A percentile compares a stretch with the other conserved stretches of the same genome.
Conservation (phyloP, 768 basidiomycete genomes). For the Phaeolepiota aurea region DNA sequence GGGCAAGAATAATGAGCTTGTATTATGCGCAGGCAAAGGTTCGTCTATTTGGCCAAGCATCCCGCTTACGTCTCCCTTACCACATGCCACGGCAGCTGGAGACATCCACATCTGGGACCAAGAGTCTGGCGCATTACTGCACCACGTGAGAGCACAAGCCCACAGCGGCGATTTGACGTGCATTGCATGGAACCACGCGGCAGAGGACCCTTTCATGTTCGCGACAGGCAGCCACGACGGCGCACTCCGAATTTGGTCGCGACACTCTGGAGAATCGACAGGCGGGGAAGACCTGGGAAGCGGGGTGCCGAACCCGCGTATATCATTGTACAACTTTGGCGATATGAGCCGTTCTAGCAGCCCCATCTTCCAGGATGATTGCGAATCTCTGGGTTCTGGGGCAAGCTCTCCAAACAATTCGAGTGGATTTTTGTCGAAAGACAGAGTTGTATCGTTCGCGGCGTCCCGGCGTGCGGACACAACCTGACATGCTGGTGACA, state of each 20-base stretch:
- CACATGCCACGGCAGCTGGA: too few species aligned
- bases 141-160: conserved; percentile 56
- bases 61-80: too few species aligned
- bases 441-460: background rate
- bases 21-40: conserved; percentile 76
- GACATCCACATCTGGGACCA: conserved; percentile 85
- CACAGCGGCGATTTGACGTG: conserved; percentile 69
- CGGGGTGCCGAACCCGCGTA: too few species aligned
- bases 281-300: conserved; percentile 7
- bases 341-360: background rate
- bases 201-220: conserved; percentile 61
- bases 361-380: background rate
- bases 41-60: conserved; percentile 5
- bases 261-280: conserved; percentile 17
- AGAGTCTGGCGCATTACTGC: conserved; percentile 66
- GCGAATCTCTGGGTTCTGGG: background rate
- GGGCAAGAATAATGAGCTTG: conserved; percentile 69
- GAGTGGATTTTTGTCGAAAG: background rate
- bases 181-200: conserved; percentile 70
- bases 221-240: conserved; percentile 78
- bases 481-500: too few species aligned
- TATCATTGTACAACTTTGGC: background rate
- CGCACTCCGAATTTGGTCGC: conserved; percentile 65
- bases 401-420: background rate
- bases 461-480: too few species aligned